Evolutionary conservation across 257 asterid genomes (phyloP).

Genomic region (Verbascum thapsus): DNA sequence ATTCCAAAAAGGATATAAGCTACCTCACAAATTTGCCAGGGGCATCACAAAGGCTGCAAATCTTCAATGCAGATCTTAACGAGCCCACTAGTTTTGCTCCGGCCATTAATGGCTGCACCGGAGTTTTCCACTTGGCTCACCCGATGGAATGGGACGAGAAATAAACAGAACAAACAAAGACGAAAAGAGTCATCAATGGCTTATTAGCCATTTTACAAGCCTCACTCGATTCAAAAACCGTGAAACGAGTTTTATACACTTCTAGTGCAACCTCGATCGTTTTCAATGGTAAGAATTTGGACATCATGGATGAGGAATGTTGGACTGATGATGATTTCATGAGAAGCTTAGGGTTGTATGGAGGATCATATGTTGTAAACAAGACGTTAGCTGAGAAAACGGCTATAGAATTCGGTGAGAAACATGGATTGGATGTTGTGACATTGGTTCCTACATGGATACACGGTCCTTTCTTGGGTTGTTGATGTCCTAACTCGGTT

Average conservation of each 20-base stretch:
- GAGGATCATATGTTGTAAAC: constrained; percentile 35
- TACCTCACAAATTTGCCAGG: constrained; percentile 49
- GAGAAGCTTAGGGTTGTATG: constrained; percentile 12
- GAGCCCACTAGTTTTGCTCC: constrained; percentile 41
- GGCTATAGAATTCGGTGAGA: constrained; percentile 46
- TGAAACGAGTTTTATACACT: constrained; percentile 45
- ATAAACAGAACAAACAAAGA: constrained; percentile 44
- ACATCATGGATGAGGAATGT: constrained; percentile 30
- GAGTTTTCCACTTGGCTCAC: constrained; percentile 64
- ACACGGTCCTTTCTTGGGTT: constrained; percentile 54
- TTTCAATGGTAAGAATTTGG: constrained; percentile 20
- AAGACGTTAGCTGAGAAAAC: constrained; percentile 51
- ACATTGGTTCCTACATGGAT: constrained; percentile 47
- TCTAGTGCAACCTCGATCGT: constrained; percentile 35
- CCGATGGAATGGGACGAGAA: constrained; percentile 44
- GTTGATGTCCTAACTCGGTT: constrained; percentile 39
- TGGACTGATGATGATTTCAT: constrained; percentile 34
- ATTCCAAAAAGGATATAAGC: constrained; percentile 40
- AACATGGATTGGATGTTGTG: constrained; percentile 50
- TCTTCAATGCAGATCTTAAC: constrained; percentile 51
- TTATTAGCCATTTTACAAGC: constrained; percentile 40
- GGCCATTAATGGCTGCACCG: constrained; percentile 51
- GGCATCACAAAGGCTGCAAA: constrained; percentile 44
- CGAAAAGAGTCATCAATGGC: constrained; percentile 34
- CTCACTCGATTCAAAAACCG: constrained; percentile 45